Percentiles rank a stretch among this genome's conserved stretches.
These are phyloP conservation scores for Ganoderma lucidum DNA, from an alignment of 1,284 basidiomycete genomes.

Conservation along the genomic window DNA sequence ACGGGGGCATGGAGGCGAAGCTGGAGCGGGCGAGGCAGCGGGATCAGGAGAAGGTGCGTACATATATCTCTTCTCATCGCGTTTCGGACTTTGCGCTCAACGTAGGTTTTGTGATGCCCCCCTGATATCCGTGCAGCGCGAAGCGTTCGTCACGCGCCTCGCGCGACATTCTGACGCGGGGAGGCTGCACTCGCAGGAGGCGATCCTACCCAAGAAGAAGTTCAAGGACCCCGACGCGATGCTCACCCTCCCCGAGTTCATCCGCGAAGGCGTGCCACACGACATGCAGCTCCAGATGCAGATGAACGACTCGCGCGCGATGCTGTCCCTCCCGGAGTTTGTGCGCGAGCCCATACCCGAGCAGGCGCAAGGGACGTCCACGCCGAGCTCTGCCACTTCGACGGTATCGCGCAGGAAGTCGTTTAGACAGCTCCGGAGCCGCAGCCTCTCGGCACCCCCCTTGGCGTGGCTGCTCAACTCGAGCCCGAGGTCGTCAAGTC, in stretches of 20 bases:
- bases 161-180: conserved; percentile 71
- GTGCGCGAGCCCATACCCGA: conserved; percentile 50
- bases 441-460: conserved; percentile 78
- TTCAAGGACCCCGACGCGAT: conserved; percentile 65
- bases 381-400: conserved; percentile 40
- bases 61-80: not conserved
- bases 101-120: not conserved
- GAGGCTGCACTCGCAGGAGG: conserved; percentile 78
- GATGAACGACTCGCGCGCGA: conserved; percentile 52
- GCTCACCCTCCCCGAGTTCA: conserved; percentile 70
- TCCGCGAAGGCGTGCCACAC: conserved; percentile 59
- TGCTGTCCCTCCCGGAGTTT: conserved; percentile 70
- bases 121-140: conserved; percentile 52
- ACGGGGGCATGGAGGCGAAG: conserved; percentile 61
- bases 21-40: conserved; percentile 60
- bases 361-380: conserved; percentile 9
- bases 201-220: conserved; percentile 45
- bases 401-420: conserved; percentile 36
- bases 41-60: conserved; percentile 67
- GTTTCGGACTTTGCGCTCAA: conserved; percentile 17
- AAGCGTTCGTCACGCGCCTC: conserved; percentile 76
- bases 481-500: conserved; percentile 36
- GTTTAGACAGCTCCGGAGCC: conserved; percentile 50
- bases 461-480: conserved; percentile 67
- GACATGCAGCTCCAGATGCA: conserved; percentile 39